These are phyloP conservation scores for Aschersonia sp. DNA, from an alignment of 2,329 filamentous ascomycete species.

Conservation along the genomic window DNA sequence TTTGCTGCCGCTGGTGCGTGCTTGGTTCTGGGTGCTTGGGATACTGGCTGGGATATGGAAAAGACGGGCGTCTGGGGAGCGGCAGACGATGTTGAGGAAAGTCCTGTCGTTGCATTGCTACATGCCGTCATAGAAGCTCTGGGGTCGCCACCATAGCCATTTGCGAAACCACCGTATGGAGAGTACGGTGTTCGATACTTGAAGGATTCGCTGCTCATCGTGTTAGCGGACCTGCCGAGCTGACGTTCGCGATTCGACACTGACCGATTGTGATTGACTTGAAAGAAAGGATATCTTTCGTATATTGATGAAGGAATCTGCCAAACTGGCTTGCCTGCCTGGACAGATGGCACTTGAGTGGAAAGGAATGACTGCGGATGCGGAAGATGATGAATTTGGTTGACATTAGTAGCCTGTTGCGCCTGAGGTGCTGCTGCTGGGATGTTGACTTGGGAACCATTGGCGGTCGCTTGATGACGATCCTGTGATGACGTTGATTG, in stretches of 20 bases:
- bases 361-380: neutral
- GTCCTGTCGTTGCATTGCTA: conserved; percentile 13
- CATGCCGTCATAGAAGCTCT: conserved; percentile 27
- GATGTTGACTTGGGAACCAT: neutral
- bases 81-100: neutral
- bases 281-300: conserved; percentile 43
- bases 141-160: conserved; percentile 42
- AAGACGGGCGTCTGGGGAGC: neutral
- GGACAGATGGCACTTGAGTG: neutral
- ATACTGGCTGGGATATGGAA: neutral
- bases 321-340: conserved; percentile 16
- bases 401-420: conserved; percentile 1
- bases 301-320: conserved; percentile 26
- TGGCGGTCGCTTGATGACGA: neutral
- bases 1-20: conserved; percentile 4
- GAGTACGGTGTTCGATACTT: conserved; percentile 47
- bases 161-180: conserved; percentile 41
- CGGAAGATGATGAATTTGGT: neutral
- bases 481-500: neutral
- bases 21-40: neutral
- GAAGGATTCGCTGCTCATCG: conserved; percentile 28
- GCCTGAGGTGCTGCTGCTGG: neutral
- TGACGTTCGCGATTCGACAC: conserved; percentile 2
- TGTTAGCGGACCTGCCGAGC: conserved; percentile 6
- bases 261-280: conserved; percentile 44